A percentile compares a stretch with the other conserved stretches of the same genome.
phyloP scores from a whole-genome alignment of 2,329 filamentous ascomycete species.

The Alternaria infectoria region DNA sequence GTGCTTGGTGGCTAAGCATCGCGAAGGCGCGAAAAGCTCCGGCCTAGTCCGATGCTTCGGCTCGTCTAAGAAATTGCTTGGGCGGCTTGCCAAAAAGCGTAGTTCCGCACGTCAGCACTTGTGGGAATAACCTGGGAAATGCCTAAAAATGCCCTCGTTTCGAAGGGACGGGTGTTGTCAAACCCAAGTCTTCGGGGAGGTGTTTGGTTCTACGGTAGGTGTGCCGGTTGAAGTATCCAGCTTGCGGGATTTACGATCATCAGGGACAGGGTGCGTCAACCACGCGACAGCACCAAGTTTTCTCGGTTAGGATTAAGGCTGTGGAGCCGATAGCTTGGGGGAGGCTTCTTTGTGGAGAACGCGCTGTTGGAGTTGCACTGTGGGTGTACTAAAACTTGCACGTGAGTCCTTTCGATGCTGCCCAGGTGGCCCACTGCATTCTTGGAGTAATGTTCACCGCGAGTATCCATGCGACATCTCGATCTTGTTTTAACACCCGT shows the following conservation, averaged over 20 bases:
- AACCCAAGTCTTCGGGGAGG: neutral
- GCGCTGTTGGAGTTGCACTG: neutral
- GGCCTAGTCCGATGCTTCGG: constrained; percentile 7
- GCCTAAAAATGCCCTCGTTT: neutral
- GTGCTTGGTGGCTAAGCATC: neutral
- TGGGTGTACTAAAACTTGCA: neutral
- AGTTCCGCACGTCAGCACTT: neutral
- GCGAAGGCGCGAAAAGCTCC: constrained; percentile 1
- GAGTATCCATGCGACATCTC: neutral
- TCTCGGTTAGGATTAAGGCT: neutral
- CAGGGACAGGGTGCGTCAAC: constrained; percentile 1
- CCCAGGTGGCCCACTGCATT: neutral
- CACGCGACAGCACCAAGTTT: constrained; percentile 3
- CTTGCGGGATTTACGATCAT: neutral
- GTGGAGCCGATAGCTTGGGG: constrained; percentile 4
- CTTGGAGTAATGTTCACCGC: neutral
- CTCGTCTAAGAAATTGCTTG: constrained; percentile 6
- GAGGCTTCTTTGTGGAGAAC: constrained; percentile 8
- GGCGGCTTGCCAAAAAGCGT: constrained; percentile 14
- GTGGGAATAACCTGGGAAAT: neutral
- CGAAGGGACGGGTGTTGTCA: neutral
- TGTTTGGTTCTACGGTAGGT: neutral
- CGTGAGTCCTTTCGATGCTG: neutral
- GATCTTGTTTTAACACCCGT: neutral
- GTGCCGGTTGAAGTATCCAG: neutral